Evolutionary conservation across 2,329 filamentous ascomycete genomes (phyloP), one percentile per base, ranked within the genome.

Genomic region (Fusarium anguioides): DNA sequence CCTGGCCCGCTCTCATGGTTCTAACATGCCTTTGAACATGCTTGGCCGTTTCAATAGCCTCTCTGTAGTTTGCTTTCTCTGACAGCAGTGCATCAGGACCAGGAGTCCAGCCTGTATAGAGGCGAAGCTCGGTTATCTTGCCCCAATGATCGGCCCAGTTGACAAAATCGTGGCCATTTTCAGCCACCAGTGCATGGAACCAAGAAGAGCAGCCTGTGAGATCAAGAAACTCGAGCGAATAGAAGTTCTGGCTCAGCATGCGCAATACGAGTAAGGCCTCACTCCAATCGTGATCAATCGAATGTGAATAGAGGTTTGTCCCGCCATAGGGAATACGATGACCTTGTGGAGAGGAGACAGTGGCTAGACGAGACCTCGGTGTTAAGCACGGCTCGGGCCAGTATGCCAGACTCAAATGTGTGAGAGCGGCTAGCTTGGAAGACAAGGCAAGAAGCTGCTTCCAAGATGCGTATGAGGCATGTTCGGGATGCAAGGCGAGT

Each of bases 321-420:
- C 83, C 85, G 33, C 84, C 81, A 63, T 87, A 88, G 35, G 83
- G 82, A 11, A 87, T 75, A 15, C 72, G 75, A 27, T 70, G 77
- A 26, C 80, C 84, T 29, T 80, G 75, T 6, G 79, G 77, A 6
- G 82, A 81, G 2, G 80, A 75, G 4, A 88, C 75, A 3, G 82
- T 81, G 1, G 84, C 76, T 24, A 78, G 78, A 57, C 80, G 82
- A 8, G 86, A 82, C 65, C 85, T 84, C 10, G 85, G 84, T 3
- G 86, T 86, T n/a, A 87, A 76, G 17, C 81, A 82, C 3, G 88
- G 88, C 47, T 83, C 81, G 2, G 88, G 87, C 88, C 88, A 90
- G 72, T 84, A 85, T 17, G 87, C 86, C 8, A 90, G 80, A 65
- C 83, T 87, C 37, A 90, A 78, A 69, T 90, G 87, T 3, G 87